Conservation (phyloP, 495 filamentous ascomycete species). For the Penicillium steckii region DNA sequence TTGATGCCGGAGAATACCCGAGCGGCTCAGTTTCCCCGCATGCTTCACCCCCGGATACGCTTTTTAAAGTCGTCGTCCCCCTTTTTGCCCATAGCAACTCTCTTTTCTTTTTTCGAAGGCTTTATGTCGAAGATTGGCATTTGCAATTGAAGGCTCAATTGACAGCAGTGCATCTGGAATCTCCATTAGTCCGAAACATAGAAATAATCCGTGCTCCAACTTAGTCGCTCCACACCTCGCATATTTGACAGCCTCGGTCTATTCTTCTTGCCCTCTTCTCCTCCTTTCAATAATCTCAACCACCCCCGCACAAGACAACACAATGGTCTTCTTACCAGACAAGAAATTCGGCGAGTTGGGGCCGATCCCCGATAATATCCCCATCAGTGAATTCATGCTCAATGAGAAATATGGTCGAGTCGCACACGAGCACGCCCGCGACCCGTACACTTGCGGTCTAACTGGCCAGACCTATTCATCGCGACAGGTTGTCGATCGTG, state of each 20-base stretch:
- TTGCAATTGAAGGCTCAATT: no score
- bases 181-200: not conserved
- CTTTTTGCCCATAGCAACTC: no score
- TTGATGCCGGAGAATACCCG: no score
- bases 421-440: constrained; percentile 59
- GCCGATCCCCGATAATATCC: constrained; percentile 70
- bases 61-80: no score
- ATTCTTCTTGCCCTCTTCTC: not conserved
- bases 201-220: not conserved
- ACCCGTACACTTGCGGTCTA: constrained; percentile 82
- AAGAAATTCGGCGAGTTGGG: constrained; percentile 67
- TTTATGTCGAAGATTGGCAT: no score
- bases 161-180: no score
- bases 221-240: no score
- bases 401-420: constrained; percentile 69
- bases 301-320: constrained; percentile 7
- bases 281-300: not conserved
- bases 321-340: constrained; percentile 79
- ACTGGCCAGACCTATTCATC: constrained; percentile 69
- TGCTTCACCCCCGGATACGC: no score
- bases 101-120: no score
- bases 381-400: constrained; percentile 78
- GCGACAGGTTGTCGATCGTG: constrained; percentile 62
- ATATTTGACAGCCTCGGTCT: not conserved
- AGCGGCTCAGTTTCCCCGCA: no score